Conservation (phyloP, 129 eudicot genomes). For the Apium graveolens region DNA sequence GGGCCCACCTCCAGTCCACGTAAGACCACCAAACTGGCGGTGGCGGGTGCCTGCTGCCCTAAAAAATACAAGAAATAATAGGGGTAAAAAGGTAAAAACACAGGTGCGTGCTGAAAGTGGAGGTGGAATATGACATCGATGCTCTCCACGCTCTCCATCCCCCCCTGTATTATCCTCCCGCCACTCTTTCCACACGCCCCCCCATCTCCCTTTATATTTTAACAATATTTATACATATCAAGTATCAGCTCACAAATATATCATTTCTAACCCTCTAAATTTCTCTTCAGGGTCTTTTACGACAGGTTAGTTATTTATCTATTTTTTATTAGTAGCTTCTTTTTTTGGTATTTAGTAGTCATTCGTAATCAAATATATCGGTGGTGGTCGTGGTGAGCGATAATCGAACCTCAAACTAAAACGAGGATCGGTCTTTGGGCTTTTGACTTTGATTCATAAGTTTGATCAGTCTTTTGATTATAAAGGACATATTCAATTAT, state of each 20-base stretch:
- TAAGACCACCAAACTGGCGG: neutral
- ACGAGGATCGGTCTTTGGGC: no score
- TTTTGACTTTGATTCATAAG: no score
- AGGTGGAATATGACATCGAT: neutral
- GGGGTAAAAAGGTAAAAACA: neutral
- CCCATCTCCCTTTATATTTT: neutral
- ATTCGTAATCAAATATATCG: no score
- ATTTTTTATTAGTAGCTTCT: no score
- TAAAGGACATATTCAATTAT: no score
- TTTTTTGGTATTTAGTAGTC: no score
- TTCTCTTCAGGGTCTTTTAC: neutral
- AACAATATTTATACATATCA: neutral
- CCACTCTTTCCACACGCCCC: conserved; percentile 11
- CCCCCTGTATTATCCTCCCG: conserved; percentile 6
- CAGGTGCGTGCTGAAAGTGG: neutral
- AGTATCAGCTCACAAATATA: neutral
- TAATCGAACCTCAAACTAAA: no score
- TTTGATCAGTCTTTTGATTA: no score
- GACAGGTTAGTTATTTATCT: neutral
- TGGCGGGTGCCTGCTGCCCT: no score
- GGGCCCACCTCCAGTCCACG: neutral
- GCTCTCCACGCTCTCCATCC: conserved; percentile 17
- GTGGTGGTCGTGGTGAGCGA: no score
- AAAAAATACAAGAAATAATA: neutral
- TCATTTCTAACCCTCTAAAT: neutral